These are phyloP conservation scores for Pistacia vera DNA, from an alignment of 345 rosid genomes.

Conservation along the genomic window DNA sequence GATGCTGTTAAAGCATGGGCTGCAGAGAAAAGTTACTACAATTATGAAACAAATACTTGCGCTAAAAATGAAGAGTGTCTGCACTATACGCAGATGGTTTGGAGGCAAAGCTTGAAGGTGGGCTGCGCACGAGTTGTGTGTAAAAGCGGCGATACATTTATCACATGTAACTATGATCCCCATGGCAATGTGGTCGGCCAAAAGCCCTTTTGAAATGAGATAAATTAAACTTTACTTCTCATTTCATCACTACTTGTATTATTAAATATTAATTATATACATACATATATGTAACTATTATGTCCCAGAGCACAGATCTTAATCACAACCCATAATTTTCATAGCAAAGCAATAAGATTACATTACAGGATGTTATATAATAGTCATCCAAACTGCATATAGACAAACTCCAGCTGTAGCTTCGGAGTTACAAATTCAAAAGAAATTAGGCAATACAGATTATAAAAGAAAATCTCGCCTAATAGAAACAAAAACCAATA, in stretches of 20 bases:
- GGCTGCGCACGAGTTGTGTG: conserved; percentile 59
- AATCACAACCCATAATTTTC: neutral
- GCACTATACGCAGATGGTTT: conserved; percentile 69
- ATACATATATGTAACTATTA: no score
- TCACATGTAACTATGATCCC: conserved; percentile 62
- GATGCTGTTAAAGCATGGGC: conserved; percentile 64
- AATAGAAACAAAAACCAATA: conserved; percentile 16
- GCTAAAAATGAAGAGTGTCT: conserved; percentile 36
- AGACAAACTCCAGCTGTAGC: neutral
- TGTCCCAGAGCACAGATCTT: neutral
- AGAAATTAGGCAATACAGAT: neutral
- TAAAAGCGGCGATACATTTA: conserved; percentile 51
- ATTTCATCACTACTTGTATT: neutral
- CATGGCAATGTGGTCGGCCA: conserved; percentile 66
- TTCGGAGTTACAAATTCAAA: neutral
- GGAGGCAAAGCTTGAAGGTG: conserved; percentile 57
- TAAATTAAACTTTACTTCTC: neutral
- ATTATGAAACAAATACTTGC: conserved; percentile 49
- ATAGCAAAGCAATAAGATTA: neutral
- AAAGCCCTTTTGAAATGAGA: conserved; percentile 48
- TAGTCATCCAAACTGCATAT: neutral
- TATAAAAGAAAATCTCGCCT: neutral
- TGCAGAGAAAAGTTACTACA: conserved; percentile 44
- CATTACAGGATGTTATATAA: neutral
- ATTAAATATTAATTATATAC: neutral